A percentile compares a stretch with the other conserved stretches of the same genome.
phyloP scores from a whole-genome alignment of 768 basidiomycete species.

The Leccinum subgranulosum region DNA sequence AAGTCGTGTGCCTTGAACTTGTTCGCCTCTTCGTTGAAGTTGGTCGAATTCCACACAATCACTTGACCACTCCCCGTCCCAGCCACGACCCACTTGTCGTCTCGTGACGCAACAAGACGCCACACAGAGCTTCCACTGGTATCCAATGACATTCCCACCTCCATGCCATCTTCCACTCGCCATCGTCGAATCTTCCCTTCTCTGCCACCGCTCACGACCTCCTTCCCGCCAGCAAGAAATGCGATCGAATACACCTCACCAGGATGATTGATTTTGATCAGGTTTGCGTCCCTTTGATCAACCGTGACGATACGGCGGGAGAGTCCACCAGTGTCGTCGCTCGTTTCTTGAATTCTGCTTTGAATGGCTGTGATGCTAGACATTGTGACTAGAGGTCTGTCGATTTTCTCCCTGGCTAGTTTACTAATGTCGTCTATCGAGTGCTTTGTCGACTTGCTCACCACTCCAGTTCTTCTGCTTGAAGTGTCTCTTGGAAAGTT shows the following conservation, averaged over 20 bases:
- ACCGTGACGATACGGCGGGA: too few species aligned
- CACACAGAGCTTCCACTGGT: not conserved
- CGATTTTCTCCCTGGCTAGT: not conserved
- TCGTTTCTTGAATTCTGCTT: not conserved
- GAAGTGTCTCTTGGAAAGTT: not conserved
- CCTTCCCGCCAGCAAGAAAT: not conserved
- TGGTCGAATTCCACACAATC: not conserved
- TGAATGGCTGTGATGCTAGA: not conserved
- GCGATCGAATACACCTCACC: not conserved
- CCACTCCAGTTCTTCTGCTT: not conserved
- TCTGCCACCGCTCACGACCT: not conserved
- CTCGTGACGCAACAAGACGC: too few species aligned
- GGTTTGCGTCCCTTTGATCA: too few species aligned
- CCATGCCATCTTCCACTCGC: not conserved
- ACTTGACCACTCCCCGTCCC: too few species aligned
- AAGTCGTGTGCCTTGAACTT: too few species aligned
- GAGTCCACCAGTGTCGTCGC: not conserved
- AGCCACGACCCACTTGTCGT: too few species aligned
- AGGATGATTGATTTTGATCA: too few species aligned
- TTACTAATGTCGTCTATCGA: too few species aligned
- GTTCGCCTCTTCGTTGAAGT: not conserved
- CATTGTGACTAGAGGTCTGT: not conserved
- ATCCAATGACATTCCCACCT: not conserved
- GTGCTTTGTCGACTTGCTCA: too few species aligned
- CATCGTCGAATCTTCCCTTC: not conserved